Evolutionary conservation across 2,329 filamentous ascomycete genomes (phyloP).

Genomic region (Claviceps sp.): DNA sequence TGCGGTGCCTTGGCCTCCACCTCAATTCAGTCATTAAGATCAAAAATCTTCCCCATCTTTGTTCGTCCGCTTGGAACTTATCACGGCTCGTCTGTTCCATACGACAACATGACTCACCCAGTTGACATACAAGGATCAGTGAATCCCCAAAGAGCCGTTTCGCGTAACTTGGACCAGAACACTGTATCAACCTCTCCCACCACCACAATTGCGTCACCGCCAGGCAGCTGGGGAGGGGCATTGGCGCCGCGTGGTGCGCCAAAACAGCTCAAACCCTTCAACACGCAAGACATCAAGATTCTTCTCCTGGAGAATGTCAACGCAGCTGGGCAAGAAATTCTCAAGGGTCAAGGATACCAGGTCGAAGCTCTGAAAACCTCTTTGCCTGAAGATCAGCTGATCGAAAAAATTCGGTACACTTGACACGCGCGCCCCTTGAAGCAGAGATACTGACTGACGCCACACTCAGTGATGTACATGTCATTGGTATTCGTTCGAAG

Average conservation of each 20-base stretch:
- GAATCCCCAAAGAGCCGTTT: slow-evolving; percentile 26
- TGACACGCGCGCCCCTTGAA: slow-evolving; percentile 14
- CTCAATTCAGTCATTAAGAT: neutral
- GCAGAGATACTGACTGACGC: slow-evolving; percentile 3
- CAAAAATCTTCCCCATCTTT: neutral
- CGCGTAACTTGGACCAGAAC: slow-evolving; percentile 41
- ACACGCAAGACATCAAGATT: slow-evolving; percentile 92
- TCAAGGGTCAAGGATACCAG: slow-evolving; percentile 82
- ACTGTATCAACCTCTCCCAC: slow-evolving; percentile 61
- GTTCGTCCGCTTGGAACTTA: neutral
- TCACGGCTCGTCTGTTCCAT: neutral
- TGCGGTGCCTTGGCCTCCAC: too few relatives aligned
- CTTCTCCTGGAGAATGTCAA: slow-evolving; percentile 94
- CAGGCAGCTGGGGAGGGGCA: slow-evolving; percentile 45
- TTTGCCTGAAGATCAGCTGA: slow-evolving; percentile 81
- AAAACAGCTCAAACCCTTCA: slow-evolving; percentile 89
- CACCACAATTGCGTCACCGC: slow-evolving; percentile 60
- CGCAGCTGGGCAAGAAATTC: slow-evolving; percentile 70
- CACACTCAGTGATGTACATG: slow-evolving; percentile 66
- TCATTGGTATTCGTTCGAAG: slow-evolving; percentile 96
- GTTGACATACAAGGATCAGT: slow-evolving; percentile 32
- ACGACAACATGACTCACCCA: slow-evolving; percentile 25
- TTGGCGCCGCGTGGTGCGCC: slow-evolving; percentile 24
- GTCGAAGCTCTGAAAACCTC: slow-evolving; percentile 86
- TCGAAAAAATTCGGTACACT: slow-evolving; percentile 79